Evolutionary conservation across 148 eudicot genomes (phyloP).

Genomic region (Amaranthus cruentus): DNA sequence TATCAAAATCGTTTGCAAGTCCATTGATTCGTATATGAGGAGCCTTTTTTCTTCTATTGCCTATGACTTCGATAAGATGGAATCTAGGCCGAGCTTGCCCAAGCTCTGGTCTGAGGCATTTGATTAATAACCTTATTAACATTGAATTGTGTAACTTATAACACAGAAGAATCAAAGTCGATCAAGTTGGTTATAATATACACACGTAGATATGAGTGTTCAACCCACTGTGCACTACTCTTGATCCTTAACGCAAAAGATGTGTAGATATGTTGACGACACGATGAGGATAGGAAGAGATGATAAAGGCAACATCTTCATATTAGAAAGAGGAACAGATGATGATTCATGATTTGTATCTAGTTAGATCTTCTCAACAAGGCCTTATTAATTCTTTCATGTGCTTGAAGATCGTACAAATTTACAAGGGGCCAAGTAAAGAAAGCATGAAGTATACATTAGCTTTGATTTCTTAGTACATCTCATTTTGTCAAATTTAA

Average conservation of each 20-base stretch:
- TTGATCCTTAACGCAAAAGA: slow-evolving; percentile 31
- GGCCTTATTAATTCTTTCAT: background rate
- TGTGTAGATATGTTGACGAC: slow-evolving; percentile 69
- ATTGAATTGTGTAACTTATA: no score
- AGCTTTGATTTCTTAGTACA: background rate
- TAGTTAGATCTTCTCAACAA: background rate
- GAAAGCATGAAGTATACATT: background rate
- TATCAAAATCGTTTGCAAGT: no score
- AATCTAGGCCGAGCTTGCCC: no score
- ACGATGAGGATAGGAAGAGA: slow-evolving; percentile 76
- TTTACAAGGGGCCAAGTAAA: background rate
- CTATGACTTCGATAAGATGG: no score
- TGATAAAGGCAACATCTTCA: slow-evolving; percentile 71
- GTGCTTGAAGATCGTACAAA: background rate
- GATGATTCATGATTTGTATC: background rate
- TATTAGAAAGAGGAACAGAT: slow-evolving; percentile 51
- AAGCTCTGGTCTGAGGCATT: no score
- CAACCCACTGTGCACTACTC: background rate
- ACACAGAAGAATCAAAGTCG: no score
- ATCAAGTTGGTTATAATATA: no score
- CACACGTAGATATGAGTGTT: no score
- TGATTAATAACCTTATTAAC: no score
- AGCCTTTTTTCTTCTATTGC: no score
- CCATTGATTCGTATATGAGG: no score
- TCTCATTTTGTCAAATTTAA: no score